Evolutionary conservation across 2,329 filamentous ascomycete genomes (phyloP), one percentile per base, ranked within the genome.

Genomic region (Beauveria varroae): DNA sequence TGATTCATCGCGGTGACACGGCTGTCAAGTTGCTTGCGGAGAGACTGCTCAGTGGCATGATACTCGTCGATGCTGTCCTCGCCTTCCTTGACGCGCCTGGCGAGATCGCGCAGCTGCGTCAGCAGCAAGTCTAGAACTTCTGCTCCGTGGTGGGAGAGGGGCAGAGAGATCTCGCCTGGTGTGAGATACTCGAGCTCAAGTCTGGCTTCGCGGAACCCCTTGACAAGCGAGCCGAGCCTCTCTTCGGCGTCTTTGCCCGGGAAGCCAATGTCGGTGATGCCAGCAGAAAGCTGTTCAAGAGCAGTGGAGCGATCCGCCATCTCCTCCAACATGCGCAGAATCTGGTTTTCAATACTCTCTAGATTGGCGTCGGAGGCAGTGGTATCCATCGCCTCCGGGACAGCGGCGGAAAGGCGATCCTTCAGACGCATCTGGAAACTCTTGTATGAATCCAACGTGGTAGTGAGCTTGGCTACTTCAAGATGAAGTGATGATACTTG

Each of bases 121-220:
- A 86, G 76, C 5, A 86, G 68, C 14, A 85, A 75, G 61, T 84
- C 81, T 0, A 87, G 76, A 0, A 87, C 76, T 57, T 82, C 77
- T 1, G 80, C 79, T 2, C 83, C 83, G 55, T 79, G 79, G 0
- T 79, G 78, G 0, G 77, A 78, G 0, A 85, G 72, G 0, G 83
- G 81, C 0, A 85, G 75, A 0, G 76, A 67, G n/a, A 81, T 73
- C 68, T 87, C 84, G 6, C 84, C 84, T 0, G 84, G 84, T 0
- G 79, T 81, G 22, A 86, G 76, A 66, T 86, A 86, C 69, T 87
- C 85, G 2, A 87, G 78, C 65, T 87, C 84, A 0, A 86, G 72
- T 1, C 85, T 79, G 1, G 84, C 84, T 2, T 79, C 70, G 22
- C 84, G 81, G 71, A 87, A 82, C 2, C 79, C 76, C 2, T 74